phyloP scores from a whole-genome alignment of 208 protist species.

The Herpetomonas samuelpessoai region DNA sequence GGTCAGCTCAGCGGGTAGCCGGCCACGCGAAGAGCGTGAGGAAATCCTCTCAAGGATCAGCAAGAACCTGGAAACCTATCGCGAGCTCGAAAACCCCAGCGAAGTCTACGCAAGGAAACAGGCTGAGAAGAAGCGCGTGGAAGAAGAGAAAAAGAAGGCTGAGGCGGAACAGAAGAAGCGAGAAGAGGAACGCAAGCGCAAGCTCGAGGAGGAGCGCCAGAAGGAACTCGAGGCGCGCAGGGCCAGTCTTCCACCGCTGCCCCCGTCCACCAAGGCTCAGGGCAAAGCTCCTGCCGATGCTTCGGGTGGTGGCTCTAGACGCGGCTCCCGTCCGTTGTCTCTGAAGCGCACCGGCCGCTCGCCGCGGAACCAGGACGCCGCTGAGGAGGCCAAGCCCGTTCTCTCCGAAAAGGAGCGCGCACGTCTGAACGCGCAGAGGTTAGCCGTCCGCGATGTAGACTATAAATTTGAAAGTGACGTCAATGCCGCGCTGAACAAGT shows the following conservation, averaged over 20 bases:
- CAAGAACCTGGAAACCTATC: slow-evolving; percentile 47
- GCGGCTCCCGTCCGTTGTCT: neutral
- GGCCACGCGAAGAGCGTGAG: slow-evolving; percentile 28
- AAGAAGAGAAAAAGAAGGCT: slow-evolving; percentile 5
- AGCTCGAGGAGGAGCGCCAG: slow-evolving; percentile 11
- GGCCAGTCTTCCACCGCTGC: slow-evolving; percentile 11
- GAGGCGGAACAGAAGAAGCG: slow-evolving; percentile 5
- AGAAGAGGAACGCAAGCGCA: slow-evolving; percentile 6
- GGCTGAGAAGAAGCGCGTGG: slow-evolving; percentile 7
- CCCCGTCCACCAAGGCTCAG: slow-evolving; percentile 1
- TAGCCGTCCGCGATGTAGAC: slow-evolving; percentile 32
- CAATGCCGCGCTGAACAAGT: slow-evolving; percentile 15
- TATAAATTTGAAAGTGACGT: slow-evolving; percentile 40
- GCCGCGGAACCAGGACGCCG: slow-evolving; percentile 12
- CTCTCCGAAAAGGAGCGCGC: neutral
- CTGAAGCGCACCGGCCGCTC: neutral
- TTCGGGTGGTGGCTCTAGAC: neutral
- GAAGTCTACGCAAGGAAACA: slow-evolving; percentile 6
- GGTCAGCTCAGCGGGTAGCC: slow-evolving; percentile 28
- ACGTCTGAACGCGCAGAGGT: neutral
- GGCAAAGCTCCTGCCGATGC: neutral
- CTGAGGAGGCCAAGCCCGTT: slow-evolving; percentile 2
- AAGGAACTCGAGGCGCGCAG: slow-evolving; percentile 17
- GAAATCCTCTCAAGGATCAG: slow-evolving; percentile 45
- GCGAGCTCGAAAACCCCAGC: slow-evolving; percentile 22